Evolutionary conservation across 129 eudicot species (phyloP).

Genomic region (Calendula officinalis): DNA sequence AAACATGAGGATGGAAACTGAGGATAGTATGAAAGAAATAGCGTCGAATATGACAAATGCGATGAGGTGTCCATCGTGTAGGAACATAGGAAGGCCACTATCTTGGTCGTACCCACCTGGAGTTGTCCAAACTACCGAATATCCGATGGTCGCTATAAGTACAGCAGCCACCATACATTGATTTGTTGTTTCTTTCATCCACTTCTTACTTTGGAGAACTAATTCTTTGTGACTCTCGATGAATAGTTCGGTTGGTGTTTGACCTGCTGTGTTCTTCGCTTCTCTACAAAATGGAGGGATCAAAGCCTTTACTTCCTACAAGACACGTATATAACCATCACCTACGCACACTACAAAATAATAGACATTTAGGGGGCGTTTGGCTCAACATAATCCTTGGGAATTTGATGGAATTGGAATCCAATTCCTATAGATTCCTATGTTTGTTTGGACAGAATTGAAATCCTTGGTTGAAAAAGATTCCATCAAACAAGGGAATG

Average conservation of each 20-base stretch:
- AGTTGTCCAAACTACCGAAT: conserved; percentile 20
- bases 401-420: no score
- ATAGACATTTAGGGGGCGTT: no score
- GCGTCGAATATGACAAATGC: conserved; percentile 24
- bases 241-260: conserved; percentile 27
- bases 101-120: conserved; percentile 35
- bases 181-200: conserved; percentile 30
- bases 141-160: conserved; percentile 25
- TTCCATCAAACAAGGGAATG: no score
- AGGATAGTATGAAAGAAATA: conserved; percentile 23
- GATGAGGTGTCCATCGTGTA: conserved; percentile 4
- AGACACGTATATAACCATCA: neutral
- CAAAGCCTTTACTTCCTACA: conserved; percentile 16
- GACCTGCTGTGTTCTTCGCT: conserved; percentile 16
- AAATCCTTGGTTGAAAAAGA: no score
- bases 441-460: no score
- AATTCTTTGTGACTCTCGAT: conserved; percentile 21
- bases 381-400: no score
- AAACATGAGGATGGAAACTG: conserved; percentile 31
- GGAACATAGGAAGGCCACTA: conserved; percentile 26
- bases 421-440: no score
- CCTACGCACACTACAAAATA: no score
- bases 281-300: conserved; percentile 22
- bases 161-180: conserved; percentile 28
- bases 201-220: conserved; percentile 12